These are phyloP conservation scores for Lolium rigidum DNA, from an alignment of 176 grass and related monocot species.

Conservation along the genomic window DNA sequence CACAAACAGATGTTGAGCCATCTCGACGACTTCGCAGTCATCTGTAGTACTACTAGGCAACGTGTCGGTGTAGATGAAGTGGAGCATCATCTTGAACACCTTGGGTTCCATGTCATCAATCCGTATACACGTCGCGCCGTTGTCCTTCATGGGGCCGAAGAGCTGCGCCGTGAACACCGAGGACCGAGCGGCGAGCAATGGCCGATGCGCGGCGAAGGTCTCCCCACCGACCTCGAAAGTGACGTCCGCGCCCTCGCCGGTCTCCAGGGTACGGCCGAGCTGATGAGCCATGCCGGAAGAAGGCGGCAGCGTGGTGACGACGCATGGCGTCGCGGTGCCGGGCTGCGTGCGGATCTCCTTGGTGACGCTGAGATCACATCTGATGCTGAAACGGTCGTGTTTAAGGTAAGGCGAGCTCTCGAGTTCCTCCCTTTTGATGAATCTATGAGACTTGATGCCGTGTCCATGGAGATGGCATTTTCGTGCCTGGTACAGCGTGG, in stretches of 20 bases:
- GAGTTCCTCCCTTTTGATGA: not conserved
- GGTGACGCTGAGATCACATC: not conserved
- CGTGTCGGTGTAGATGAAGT: not conserved
- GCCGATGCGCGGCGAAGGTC: not conserved
- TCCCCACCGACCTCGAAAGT: not conserved
- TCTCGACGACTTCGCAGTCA: not conserved
- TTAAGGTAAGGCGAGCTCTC: not conserved
- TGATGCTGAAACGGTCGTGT: not conserved
- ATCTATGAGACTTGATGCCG: not conserved
- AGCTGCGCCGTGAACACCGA: not conserved
- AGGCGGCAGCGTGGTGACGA: not conserved
- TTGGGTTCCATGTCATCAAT: not conserved
- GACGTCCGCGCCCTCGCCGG: not conserved
- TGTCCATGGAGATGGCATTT: not conserved
- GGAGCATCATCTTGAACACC: not conserved
- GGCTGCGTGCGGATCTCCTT: not conserved
- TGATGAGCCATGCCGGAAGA: not conserved
- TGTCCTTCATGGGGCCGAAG: not conserved
- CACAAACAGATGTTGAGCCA: not conserved
- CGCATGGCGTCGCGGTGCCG: not conserved
- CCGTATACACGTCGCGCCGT: not conserved
- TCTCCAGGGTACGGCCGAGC: not conserved
- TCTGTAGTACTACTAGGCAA: not conserved
- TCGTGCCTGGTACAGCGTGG: not conserved
- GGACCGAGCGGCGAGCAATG: not conserved